These are phyloP conservation scores for Chalara sp. DNA, from an alignment of 2,329 filamentous ascomycete species.

Conservation along the genomic window DNA sequence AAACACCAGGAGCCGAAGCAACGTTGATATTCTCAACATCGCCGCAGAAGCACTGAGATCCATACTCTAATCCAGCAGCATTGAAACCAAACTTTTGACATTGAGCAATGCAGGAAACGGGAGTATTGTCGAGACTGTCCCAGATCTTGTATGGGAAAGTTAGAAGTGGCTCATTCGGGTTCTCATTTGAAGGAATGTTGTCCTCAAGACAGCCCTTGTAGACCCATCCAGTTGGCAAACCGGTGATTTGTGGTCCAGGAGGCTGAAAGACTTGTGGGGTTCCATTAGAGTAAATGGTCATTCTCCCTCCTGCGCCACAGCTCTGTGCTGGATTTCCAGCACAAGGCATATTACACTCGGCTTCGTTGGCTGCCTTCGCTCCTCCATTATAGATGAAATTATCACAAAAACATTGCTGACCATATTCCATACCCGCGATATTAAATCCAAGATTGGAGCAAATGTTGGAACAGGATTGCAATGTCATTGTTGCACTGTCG, in stretches of 20 bases:
- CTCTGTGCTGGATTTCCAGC: constrained; percentile 23
- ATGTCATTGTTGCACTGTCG: constrained; percentile 15
- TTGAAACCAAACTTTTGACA: constrained; percentile 21
- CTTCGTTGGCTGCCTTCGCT: constrained; percentile 11
- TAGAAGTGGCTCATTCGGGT: constrained; percentile 8
- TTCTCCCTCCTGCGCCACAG: constrained; percentile 26
- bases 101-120: constrained; percentile 14
- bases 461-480: constrained; percentile 24
- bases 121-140: constrained; percentile 11
- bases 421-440: constrained; percentile 14
- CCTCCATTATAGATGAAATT: constrained; percentile 19
- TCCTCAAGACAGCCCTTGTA: constrained; percentile 40
- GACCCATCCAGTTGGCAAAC: constrained; percentile 21
- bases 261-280: constrained; percentile 10
- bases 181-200: constrained; percentile 52
- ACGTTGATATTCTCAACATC: constrained; percentile 17
- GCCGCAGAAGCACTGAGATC: constrained; percentile 21
- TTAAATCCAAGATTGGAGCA: constrained; percentile 20
- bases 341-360: constrained; percentile 26
- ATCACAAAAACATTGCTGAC: constrained; percentile 22
- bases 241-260: constrained; percentile 16
- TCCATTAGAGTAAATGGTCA: constrained; percentile 22
- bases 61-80: constrained; percentile 21
- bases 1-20: constrained; percentile 11
- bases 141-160: constrained; percentile 20